A percentile compares a stretch with the other conserved stretches of the same genome.
phyloP scores from a whole-genome alignment of 2,329 filamentous ascomycete species.

The Penicillium sp. region DNA sequence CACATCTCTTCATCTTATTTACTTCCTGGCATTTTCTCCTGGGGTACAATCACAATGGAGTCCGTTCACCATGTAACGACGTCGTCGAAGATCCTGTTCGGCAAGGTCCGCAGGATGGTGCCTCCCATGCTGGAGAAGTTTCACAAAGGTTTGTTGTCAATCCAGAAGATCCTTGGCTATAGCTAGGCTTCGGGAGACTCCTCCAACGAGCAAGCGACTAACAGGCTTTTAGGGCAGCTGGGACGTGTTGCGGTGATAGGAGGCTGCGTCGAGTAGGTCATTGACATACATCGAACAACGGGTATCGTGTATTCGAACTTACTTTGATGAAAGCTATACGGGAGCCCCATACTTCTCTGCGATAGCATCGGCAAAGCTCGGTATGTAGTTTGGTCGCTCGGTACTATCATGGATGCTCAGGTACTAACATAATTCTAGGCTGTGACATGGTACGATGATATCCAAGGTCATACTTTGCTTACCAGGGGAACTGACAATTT shows the following conservation, averaged over 20 bases:
- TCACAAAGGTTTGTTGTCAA: conserved; percentile 73
- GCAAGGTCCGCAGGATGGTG: conserved; percentile 83
- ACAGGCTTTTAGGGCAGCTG: conserved; percentile 68
- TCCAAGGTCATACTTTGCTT: background rate
- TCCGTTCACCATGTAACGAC: conserved; percentile 57
- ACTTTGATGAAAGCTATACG: conserved; percentile 64
- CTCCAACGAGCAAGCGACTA: background rate
- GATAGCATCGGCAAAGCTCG: conserved; percentile 89
- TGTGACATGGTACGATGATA: conserved; percentile 73
- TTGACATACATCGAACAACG: background rate
- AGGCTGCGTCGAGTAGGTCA: conserved; percentile 73
- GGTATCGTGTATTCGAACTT: conserved; percentile 11
- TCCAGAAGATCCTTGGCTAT: background rate
- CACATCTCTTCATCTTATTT: background rate
- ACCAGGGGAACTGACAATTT: conserved; percentile 18
- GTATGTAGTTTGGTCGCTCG: conserved; percentile 40
- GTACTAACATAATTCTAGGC: conserved; percentile 30
- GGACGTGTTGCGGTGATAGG: conserved; percentile 92
- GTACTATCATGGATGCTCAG: background rate
- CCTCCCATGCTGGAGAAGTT: conserved; percentile 94
- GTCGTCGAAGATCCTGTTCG: conserved; percentile 72
- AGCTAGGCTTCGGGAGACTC: background rate
- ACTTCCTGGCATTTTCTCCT: background rate
- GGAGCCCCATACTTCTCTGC: conserved; percentile 97
- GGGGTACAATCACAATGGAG: conserved; percentile 30